These are phyloP conservation scores for Ogataea naganishii DNA, from an alignment of 805 yeast species.

Conservation along the genomic window DNA sequence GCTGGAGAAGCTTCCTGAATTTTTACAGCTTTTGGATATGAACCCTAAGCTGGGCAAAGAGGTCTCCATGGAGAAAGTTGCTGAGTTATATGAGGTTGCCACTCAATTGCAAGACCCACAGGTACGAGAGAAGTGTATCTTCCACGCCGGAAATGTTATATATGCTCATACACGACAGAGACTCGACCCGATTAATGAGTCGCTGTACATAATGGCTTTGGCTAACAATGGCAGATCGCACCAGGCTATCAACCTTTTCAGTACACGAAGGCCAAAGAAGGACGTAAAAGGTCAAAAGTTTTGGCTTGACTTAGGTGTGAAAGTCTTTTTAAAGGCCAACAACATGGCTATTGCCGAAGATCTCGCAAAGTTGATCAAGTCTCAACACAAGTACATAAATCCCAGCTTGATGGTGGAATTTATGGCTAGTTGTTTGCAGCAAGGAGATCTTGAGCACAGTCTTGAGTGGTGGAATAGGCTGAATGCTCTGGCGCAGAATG, in stretches of 20 bases:
- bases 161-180: constrained; percentile 32
- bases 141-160: constrained; percentile 32
- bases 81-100: constrained; percentile 30
- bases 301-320: constrained; percentile 45
- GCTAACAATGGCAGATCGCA: constrained; percentile 22
- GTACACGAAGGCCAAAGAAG: constrained; percentile 23
- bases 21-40: constrained; percentile 12
- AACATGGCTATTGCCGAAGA: constrained; percentile 28
- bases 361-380: constrained; percentile 19
- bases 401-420: constrained; percentile 27
- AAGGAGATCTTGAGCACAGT: constrained; percentile 19
- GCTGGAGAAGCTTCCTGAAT: constrained; percentile 15
- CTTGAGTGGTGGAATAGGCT: constrained; percentile 24
- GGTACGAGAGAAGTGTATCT: constrained; percentile 25
- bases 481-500: constrained; percentile 14
- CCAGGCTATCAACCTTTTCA: constrained; percentile 30
- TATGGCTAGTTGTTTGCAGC: constrained; percentile 22
- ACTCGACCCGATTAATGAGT: constrained; percentile 43
- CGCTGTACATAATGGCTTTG: constrained; percentile 38
- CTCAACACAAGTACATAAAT: constrained; percentile 25
- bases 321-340: constrained; percentile 26
- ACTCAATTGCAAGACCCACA: constrained; percentile 27
- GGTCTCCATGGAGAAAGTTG: constrained; percentile 27
- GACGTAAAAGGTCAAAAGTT: constrained; percentile 32
- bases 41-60: constrained; percentile 10